Evolutionary conservation across 495 filamentous ascomycete species (phyloP).

Genomic region (Penicillium canariense): DNA sequence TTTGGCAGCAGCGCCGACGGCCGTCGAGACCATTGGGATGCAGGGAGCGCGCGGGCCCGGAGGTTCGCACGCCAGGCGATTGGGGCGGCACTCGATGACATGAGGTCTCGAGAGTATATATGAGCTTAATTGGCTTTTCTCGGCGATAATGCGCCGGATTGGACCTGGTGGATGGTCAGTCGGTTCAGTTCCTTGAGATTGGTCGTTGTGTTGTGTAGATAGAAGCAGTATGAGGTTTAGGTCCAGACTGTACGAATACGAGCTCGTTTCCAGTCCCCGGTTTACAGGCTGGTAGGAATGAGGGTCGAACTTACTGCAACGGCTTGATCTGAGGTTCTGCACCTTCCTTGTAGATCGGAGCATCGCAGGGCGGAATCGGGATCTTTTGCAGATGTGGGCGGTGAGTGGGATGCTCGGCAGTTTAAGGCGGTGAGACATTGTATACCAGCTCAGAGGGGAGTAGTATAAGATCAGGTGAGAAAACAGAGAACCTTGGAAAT

Average conservation of each 20-base stretch:
- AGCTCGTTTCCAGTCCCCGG: not conserved
- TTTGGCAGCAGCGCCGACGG: constrained; percentile 19
- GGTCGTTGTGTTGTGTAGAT: not conserved
- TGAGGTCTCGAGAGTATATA: constrained; percentile 5
- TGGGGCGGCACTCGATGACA: constrained; percentile 27
- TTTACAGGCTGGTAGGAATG: not conserved
- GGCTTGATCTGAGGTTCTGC: constrained; percentile 17
- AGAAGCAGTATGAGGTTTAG: not conserved
- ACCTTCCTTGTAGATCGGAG: constrained; percentile 17
- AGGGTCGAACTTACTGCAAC: constrained; percentile 15
- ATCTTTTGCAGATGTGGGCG: constrained; percentile 11
- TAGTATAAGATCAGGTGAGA: too few species aligned
- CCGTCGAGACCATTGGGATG: constrained; percentile 26
- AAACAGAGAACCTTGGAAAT: too few species aligned
- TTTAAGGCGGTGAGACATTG: constrained; percentile 10
- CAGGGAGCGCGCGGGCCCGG: constrained; percentile 29
- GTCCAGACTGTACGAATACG: not conserved
- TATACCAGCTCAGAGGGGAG: too few species aligned
- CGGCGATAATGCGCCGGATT: constrained; percentile 18
- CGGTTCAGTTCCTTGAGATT: constrained; percentile 11
- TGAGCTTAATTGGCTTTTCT: constrained; percentile 20
- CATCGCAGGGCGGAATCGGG: constrained; percentile 17
- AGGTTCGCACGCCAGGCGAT: constrained; percentile 32
- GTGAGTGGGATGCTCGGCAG: constrained; percentile 4
- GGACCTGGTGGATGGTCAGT: constrained; percentile 13